Evolutionary conservation across 2,329 filamentous ascomycete genomes (phyloP), one percentile per base, ranked within the genome.

Genomic region (Colletotrichum sp.): DNA sequence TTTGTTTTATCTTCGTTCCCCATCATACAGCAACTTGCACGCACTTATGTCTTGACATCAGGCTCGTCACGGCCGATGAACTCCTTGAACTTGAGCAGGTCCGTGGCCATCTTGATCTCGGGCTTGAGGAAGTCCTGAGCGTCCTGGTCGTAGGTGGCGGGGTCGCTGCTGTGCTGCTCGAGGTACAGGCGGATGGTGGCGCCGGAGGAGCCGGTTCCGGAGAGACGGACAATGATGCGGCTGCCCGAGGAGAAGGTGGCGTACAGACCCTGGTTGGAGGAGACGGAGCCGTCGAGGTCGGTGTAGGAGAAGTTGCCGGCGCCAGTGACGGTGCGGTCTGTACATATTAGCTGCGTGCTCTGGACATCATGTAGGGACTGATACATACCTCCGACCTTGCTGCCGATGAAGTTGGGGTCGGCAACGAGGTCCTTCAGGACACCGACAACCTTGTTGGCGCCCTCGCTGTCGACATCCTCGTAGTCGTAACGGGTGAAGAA

Each of bases 401-500:
- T 97, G 80, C 96, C 96, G 69, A 98, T 89, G 81, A 99, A 98
- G 75, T 85, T 87, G 68, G 90, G 84, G 80, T 95, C 91, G 52
- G 92, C 92, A 81, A 98, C 95, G 79, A 98, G 90, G 79, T 93
- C 93, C 81, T 93, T 91, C 82, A 99, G 90, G 82, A 95, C 93
- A 72, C 92, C 93, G 62, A 98, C 94, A 75, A 99, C 93, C 88
- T 98, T 96, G 88, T 94, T 95, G 78, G 97, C 97, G 55, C 95
- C 96, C 10, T 96, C 95, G 63, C 93, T 94, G 88, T 98, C 96
- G 79, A 98, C 96, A 80, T 98, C 92, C 88, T 99, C 97, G 87
- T 98, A 99, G 87, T 99, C 97, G 87, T 99, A 99, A 78, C 97
- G 95, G 59, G 97, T 99, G 91, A 99, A 99, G 90, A 99, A 99